Evolutionary conservation across 139 green algal species (phyloP), one percentile per base, ranked within the genome.

Genomic region (Chlorella sp.): DNA sequence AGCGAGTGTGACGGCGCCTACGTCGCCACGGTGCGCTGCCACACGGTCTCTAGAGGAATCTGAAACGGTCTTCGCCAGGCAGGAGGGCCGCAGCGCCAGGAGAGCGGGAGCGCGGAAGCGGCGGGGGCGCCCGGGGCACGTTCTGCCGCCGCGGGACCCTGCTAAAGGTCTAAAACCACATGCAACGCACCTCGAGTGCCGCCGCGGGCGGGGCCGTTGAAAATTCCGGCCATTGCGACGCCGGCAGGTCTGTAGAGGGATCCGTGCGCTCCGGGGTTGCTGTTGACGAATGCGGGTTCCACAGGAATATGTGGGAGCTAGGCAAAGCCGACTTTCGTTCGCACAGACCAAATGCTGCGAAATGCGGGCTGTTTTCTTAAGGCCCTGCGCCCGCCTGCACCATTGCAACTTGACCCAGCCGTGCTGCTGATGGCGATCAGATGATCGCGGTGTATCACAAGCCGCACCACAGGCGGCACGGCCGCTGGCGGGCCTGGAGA

Each of bases 201-300:
- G 20, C 88, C 89, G 1, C 92, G 72, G 6, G 92, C 79, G 22
- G 93, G 93, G 0, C 93, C 93, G 16, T 83, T 83, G 41, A 74
- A 83, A 41, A 83, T 83, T 40, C 77, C 77, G n/a, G 77, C 77
- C 77, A 83, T 83, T 0, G 24, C 26, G 36, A 74, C 16, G 20
- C 34, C 22, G 6, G 6, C 3, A 19, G 32, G 24, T 32, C 65
- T 22, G n/a, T n/a, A 43, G 65, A 16, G 44, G 8, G 44, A 1
- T 11, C 32, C 34, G 24, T n/a, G 60, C 60, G 60, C 60, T 3
- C 60, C 26, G 26, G 14, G 32, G 17, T 32, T 60, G 51, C 51
- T 60, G 51, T 16, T 60, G 51, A 60, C 24, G n/a, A n/a, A n/a
- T n/a, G n/a, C n/a, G n/a, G n/a, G n/a, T n/a, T n/a, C n/a, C n/a